Percentiles rank a stretch among this genome's conserved stretches.
Conservation (phyloP, 2,329 filamentous ascomycete genomes). For the Hypoxylon sp. region DNA sequence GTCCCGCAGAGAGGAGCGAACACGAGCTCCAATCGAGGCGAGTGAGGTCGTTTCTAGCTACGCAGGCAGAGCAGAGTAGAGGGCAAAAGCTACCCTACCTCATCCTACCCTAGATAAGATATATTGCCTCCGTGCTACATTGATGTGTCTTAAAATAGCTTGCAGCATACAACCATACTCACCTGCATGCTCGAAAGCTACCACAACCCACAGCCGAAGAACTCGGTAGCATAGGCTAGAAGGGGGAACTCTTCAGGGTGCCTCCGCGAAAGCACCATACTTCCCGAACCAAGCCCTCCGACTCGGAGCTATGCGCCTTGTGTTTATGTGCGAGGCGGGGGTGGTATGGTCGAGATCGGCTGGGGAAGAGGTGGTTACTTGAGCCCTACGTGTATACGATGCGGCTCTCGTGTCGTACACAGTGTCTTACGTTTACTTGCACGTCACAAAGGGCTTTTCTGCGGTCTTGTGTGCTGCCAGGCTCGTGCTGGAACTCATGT, state of each 20-base stretch:
- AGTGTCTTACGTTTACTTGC: conserved; percentile 29
- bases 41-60: conserved; percentile 3
- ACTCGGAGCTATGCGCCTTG: conserved; percentile 5
- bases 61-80: neutral
- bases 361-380: conserved; percentile 12
- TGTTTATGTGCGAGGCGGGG: conserved; percentile 7
- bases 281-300: conserved; percentile 18
- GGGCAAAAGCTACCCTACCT: conserved; percentile 9
- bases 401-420: conserved; percentile 32
- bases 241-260: conserved; percentile 17
- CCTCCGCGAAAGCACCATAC: conserved; percentile 12
- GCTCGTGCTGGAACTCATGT: neutral
- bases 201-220: conserved; percentile 32
- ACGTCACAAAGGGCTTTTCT: neutral
- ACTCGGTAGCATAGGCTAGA: conserved; percentile 28
- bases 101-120: conserved; percentile 36
- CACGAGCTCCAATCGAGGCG: conserved; percentile 5
- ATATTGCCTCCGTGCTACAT: conserved; percentile 25
- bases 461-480: neutral
- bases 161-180: conserved; percentile 29
- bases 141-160: conserved; percentile 34
- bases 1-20: conserved; percentile 25
- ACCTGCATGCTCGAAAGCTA: conserved; percentile 19
- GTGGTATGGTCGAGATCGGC: neutral
- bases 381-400: conserved; percentile 16